Base-by-base conservation (phyloP, 2,329 filamentous ascomycete genomes). In the Fusarium bactridioides region DNA sequence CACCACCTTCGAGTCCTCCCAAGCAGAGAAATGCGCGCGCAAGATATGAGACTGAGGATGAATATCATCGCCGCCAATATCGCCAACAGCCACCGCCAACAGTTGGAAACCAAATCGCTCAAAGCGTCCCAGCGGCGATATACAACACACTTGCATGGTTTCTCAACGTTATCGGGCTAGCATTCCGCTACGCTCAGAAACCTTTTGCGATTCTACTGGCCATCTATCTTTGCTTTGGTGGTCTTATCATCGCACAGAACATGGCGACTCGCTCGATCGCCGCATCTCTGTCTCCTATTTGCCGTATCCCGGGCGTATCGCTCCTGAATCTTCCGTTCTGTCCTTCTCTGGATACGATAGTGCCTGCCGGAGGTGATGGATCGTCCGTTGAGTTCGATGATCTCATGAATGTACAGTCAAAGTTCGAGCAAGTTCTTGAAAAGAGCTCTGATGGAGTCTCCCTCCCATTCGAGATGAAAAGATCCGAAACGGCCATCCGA, bases 391-490 rank as follows among this genome's bases (percentile, higher is more conserved):
- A 94, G 76, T 95, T 95, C 73, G 91, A 94, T 70, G 88, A 91
- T 53, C 86, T 97, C 27, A 92, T 96, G 85, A 86, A 86, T 23
- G 88, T 92, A 4, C 93, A 97, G 80, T 85, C 88, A n/a, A 87
- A 90, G 33, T 94, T 97, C 62, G 93, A 94, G 80, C 88, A 92
- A 64, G 90, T 96, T 2, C 82, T 96, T 8, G 89, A 93, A 73
- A 88, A 90, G 65, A 90, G 89, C 21, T 87, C 89, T 3, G 86
- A 90, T 27, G 89, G 90, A 3, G 88, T 91, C 4, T 89, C 89
- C 3, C 82, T 96, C 7, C 93, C 93, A 0, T 85, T 93, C 74
- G 92, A 94, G 74, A 94, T 96, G 90, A 95, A 94, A 82, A 88
- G 90, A 15, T 91, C 91, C 6, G 93, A 95, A 80, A 85, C 89